A percentile compares a stretch with the other conserved stretches of the same genome.
Evolutionary conservation across 495 filamentous ascomycete species (phyloP).

Genomic region (Penicillium arizonense): DNA sequence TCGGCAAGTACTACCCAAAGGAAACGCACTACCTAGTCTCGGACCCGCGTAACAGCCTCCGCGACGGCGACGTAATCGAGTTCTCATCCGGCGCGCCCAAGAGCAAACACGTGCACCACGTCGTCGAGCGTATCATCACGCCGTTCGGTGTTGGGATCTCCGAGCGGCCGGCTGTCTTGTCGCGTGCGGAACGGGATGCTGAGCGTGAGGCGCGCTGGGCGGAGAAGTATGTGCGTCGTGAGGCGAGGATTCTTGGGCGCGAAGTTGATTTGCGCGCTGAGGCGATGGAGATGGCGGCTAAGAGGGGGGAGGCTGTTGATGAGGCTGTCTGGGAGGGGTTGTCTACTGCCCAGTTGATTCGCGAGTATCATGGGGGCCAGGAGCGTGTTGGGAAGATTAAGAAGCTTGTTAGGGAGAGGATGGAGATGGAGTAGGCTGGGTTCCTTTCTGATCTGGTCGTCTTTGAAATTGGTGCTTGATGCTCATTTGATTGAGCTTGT

Average conservation of each 20-base stretch:
- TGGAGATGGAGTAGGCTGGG: not conserved
- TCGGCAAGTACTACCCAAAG: slow-evolving; percentile 44
- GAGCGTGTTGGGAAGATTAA: slow-evolving; percentile 28
- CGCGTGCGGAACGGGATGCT: slow-evolving; percentile 57
- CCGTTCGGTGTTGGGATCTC: slow-evolving; percentile 64
- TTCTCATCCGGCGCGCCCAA: slow-evolving; percentile 66
- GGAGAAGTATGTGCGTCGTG: slow-evolving; percentile 50
- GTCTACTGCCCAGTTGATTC: slow-evolving; percentile 22
- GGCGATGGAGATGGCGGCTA: not conserved
- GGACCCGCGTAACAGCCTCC: slow-evolving; percentile 72
- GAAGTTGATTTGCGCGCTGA: slow-evolving; percentile 13
- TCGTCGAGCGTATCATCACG: slow-evolving; percentile 74
- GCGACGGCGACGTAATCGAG: slow-evolving; percentile 76
- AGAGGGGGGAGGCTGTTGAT: not conserved
- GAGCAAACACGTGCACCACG: slow-evolving; percentile 67
- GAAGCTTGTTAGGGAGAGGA: slow-evolving; percentile 21
- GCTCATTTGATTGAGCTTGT: not conserved
- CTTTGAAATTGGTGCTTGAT: not conserved
- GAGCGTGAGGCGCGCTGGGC: slow-evolving; percentile 45
- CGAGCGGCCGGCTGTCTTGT: slow-evolving; percentile 62
- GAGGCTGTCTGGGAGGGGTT: slow-evolving; percentile 6
- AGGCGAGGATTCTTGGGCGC: slow-evolving; percentile 28
- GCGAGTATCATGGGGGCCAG: slow-evolving; percentile 15
- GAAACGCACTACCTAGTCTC: slow-evolving; percentile 58
- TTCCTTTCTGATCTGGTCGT: not conserved